phyloP scores from a whole-genome alignment of 257 asterid genomes.

The Nicotiana knightiana region DNA sequence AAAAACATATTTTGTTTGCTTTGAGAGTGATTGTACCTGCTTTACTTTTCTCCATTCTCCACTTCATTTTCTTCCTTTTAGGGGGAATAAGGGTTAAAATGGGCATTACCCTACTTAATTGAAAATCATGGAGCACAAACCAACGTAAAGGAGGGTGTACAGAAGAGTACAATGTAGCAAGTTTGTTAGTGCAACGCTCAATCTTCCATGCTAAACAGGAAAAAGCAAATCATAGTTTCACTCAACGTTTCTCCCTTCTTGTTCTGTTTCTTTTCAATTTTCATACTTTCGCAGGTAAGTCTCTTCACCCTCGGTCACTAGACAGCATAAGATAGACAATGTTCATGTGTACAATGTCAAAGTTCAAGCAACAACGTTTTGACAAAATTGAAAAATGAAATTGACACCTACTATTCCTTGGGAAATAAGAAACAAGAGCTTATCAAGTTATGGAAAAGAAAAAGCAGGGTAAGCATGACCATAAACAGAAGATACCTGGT shows the following conservation, averaged over 20 bases:
- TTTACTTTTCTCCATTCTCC: background rate
- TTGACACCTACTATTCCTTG: background rate
- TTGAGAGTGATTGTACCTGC: background rate
- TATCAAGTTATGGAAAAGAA: background rate
- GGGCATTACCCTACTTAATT: background rate
- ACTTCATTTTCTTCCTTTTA: background rate
- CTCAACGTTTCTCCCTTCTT: background rate
- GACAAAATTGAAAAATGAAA: background rate
- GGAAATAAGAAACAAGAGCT: background rate
- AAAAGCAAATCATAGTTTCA: conserved; percentile 1
- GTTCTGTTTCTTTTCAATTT: background rate
- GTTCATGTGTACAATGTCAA: background rate
- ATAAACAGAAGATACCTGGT: conserved; percentile 53
- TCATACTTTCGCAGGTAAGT: background rate
- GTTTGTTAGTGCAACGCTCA: background rate
- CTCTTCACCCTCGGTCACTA: background rate
- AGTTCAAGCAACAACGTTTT: background rate
- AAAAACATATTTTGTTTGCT: background rate
- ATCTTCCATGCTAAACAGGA: background rate
- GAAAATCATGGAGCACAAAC: conserved; percentile 1
- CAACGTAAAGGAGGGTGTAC: background rate
- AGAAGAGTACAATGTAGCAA: background rate
- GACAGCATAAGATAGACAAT: background rate
- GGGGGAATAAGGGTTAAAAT: background rate
- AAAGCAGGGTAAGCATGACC: conserved; percentile 1